Percentiles rank a stretch among this genome's conserved stretches.
phyloP scores from a whole-genome alignment of 331 rosid genomes.

The Cydonia oblonga region DNA sequence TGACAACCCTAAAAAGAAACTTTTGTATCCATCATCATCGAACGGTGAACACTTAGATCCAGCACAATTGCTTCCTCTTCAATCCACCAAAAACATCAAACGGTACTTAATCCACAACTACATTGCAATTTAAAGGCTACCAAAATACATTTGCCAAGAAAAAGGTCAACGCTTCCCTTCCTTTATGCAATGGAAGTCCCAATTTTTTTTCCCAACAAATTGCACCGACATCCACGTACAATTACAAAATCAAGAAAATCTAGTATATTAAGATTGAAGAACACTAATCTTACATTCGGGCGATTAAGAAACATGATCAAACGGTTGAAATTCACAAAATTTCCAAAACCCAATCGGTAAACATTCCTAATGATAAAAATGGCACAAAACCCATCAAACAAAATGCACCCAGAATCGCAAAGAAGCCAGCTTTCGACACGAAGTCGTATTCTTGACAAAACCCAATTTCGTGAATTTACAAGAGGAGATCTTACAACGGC shows the following conservation, averaged over 20 bases:
- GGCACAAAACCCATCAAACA: neutral
- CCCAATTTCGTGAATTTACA: neutral
- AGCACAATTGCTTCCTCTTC: neutral
- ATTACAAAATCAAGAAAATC: neutral
- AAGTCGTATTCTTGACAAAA: neutral
- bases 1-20: no score
- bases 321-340: neutral
- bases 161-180: neutral
- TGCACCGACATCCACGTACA: neutral
- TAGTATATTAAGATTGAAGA: neutral
- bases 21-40: no score
- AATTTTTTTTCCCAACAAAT: no score
- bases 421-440: neutral
- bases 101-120: neutral
- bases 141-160: neutral
- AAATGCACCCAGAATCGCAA: neutral
- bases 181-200: no score
- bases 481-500: slow-evolving; percentile 52
- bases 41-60: neutral
- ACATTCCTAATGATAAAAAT: neutral
- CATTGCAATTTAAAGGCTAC: neutral
- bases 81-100: neutral
- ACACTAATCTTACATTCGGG: neutral
- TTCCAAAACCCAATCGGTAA: neutral
- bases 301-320: neutral